Base-by-base conservation (phyloP, 805 yeast genomes). In the Millerozyma acaciae region DNA sequence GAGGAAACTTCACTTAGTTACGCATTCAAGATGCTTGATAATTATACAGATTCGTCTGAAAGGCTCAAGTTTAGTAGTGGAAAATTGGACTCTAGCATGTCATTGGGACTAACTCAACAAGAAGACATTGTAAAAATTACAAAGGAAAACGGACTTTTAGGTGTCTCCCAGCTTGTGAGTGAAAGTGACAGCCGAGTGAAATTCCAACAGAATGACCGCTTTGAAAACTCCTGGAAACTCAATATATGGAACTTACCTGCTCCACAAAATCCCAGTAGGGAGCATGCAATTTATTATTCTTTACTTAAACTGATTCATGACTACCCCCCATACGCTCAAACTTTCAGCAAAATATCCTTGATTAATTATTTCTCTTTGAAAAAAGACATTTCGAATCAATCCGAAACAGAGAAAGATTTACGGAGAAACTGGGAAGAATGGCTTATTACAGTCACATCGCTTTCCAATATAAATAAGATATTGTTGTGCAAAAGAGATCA, bases 171-270 rank as follows among this genome's bases (percentile, higher is more conserved):
- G 21, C 42, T 75, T n/a, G 53, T 70, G 6, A 55, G 59, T 23
- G 29, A 32, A 13, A 32, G 26, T 10, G 29, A 20, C 4, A 26
- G 17, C n/a, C 12, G 29, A n/a, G n/a, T n/a, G n/a, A 7, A n/a
- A n/a, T n/a, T n/a, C 13, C 28, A 26, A 4, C 25, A 34, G n/a
- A 21, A 26, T 9, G 52, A 53, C 16, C 37, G 56, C 1, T 83
- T 70, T 50, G 77, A 73, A 37, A 79, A 87, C 76, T 74, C 79
- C 1, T 81, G 96, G 87, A 83, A 83, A 48, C 55, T 89, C 25
- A 74, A 71, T 26, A 73, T 75, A 31, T 89, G 97, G 97, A 82
- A 81, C 34, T 39, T 84, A 1, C 85, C 94, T 0, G 40, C 51
- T 0, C 67, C 79, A 1, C 51, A 48, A 2, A 42, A 38, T 0